These are phyloP conservation scores for Leishmania arabica DNA, from an alignment of 208 protist genomes.

Conservation along the genomic window DNA sequence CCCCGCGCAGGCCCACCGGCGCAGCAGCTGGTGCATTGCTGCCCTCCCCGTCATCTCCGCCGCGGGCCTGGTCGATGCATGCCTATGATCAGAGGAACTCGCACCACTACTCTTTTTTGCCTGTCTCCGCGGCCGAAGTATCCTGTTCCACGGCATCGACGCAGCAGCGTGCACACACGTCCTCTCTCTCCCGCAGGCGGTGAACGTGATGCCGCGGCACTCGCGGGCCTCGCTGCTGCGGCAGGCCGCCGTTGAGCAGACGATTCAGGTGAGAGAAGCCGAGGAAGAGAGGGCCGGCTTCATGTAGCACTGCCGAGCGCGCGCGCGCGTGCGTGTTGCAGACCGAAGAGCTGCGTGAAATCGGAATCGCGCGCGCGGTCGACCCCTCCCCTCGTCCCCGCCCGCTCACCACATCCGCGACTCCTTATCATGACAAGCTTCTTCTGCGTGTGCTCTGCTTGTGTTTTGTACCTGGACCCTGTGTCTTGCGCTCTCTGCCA, in stretches of 20 bases:
- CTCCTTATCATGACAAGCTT: no score
- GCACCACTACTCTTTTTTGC: neutral
- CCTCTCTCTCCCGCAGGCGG: conserved; percentile 4
- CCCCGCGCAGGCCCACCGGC: neutral
- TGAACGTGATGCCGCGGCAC: conserved; percentile 12
- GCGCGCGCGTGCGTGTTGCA: neutral
- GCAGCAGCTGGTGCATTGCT: neutral
- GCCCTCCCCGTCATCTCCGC: neutral
- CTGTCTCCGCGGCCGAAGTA: neutral
- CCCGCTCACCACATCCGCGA: no score
- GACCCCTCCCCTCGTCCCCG: no score
- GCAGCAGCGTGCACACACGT: neutral
- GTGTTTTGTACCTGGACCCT: neutral
- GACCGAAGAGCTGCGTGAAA: no score
- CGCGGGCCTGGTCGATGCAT: neutral
- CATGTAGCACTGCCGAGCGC: neutral
- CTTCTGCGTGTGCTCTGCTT: neutral
- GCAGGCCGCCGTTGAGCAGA: conserved; percentile 16
- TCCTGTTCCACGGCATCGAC: neutral
- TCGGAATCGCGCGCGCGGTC: neutral
- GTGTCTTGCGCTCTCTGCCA: neutral
- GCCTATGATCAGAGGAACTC: neutral
- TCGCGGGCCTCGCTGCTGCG: conserved; percentile 23
- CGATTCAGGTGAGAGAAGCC: conserved; percentile 7
- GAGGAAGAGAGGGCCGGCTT: neutral